Percentiles rank a stretch among this genome's conserved stretches.
Conservation (phyloP, 2,329 filamentous ascomycete genomes). For the Diaporthe longicolla region DNA sequence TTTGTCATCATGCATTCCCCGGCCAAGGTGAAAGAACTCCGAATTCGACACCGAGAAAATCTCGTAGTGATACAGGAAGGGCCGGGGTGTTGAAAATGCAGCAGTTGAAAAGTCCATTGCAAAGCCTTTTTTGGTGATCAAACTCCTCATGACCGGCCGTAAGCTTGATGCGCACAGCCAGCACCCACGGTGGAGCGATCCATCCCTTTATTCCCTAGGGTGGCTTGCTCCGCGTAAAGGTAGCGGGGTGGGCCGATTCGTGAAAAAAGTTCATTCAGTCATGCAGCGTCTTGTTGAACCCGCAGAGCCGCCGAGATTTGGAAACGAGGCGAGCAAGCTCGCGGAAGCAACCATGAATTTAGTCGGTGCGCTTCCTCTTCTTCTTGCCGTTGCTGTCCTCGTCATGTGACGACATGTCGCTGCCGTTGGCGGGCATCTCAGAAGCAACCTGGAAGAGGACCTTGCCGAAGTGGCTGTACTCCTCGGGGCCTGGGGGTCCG, state of each 20-base stretch:
- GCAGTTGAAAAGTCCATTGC: slow-evolving; percentile 40
- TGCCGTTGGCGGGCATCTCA: slow-evolving; percentile 77
- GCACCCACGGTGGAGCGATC: slow-evolving; percentile 42
- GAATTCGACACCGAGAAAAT: slow-evolving; percentile 23
- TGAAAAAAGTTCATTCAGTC: slow-evolving; percentile 51
- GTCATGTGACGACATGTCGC: slow-evolving; percentile 70
- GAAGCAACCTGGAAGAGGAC: slow-evolving; percentile 87
- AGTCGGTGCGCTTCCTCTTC: slow-evolving; percentile 84
- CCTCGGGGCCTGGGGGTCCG: slow-evolving; percentile 67
- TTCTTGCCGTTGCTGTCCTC: slow-evolving; percentile 71
- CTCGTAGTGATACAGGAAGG: slow-evolving; percentile 42
- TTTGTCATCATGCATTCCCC: slow-evolving; percentile 41
- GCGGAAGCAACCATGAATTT: slow-evolving; percentile 47
- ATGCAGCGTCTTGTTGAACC: slow-evolving; percentile 49
- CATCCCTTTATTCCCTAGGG: slow-evolving; percentile 45
- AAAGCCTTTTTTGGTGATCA: slow-evolving; percentile 25
- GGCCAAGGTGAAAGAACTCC: slow-evolving; percentile 21
- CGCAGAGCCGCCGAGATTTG: slow-evolving; percentile 36
- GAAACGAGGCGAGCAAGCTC: slow-evolving; percentile 28
- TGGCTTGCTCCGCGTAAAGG: slow-evolving; percentile 46
- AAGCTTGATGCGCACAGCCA: slow-evolving; percentile 17
- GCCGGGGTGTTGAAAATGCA: slow-evolving; percentile 41
- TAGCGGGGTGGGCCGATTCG: slow-evolving; percentile 49
- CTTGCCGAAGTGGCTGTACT: slow-evolving; percentile 78
- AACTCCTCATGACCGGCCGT: slow-evolving; percentile 35